Base-by-base conservation (phyloP, 148 eudicot genomes). In the Polygonum maritimum region DNA sequence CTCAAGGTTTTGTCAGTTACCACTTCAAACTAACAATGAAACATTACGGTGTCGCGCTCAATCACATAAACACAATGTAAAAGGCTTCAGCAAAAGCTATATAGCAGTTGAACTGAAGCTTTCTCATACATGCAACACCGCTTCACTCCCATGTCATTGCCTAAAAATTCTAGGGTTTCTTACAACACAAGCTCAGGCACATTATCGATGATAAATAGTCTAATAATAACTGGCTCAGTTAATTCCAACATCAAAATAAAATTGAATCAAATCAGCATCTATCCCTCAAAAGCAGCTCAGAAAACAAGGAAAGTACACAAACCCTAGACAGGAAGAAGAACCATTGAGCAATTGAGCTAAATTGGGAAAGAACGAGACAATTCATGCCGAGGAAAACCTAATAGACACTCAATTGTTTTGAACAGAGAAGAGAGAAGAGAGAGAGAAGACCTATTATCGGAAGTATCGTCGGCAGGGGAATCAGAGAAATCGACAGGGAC, bases 401-500 rank as follows among this genome's bases (percentile, higher is more conserved):
- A 57, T 19, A 19, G 5, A 19, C 22, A 2, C 21, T 62, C 69
- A 26, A 62, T 31, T 26, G 31, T 26, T 62, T 54, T 26, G 15
- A 60, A 5, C 36, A 26, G 69, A 65, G 48, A 73, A 2, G 33
- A 45, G 22, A 48, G 67, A 65, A 26, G 31, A 62, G 2, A 26
- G 36, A 9, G 48, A 14, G n/a, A 8, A 19, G 11, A 85, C 87
- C 88, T 86, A 73, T 76, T 83, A 65, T 83, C 87, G 12, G 86
- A 83, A 15, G 89, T 26, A 69, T 77, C 85, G 8, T 86, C 97
- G 33, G 82, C 63, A 13, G 92, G 72, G 8, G 87, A 71, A 78
- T 92, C 96, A 0, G 91, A 76, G 80, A 84, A 90, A 81, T 92
- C 98, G 9, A 95, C 91, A 0, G 97, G 94, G 2, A 86, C 88